phyloP scores from a whole-genome alignment of 2,329 filamentous ascomycete genomes.

The Xylaria sp. region DNA sequence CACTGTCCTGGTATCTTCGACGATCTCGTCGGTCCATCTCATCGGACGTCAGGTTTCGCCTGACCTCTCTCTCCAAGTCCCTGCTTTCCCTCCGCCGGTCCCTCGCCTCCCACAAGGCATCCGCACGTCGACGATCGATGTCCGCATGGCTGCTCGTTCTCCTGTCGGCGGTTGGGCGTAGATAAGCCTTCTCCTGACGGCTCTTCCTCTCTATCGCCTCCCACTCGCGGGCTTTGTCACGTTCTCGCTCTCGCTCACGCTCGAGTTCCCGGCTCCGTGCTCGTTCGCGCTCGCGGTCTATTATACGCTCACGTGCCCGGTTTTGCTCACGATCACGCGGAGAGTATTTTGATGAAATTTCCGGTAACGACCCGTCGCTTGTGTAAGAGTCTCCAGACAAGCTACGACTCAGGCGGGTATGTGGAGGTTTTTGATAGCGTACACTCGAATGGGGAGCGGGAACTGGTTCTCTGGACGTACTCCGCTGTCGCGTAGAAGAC shows the following conservation, averaged over 20 bases:
- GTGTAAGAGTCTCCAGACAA: slow-evolving; percentile 46
- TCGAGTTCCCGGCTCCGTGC: slow-evolving; percentile 43
- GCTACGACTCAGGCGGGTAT: slow-evolving; percentile 44
- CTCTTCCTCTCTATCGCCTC: slow-evolving; percentile 45
- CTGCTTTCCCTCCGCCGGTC: slow-evolving; percentile 44
- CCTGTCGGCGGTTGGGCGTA: slow-evolving; percentile 44
- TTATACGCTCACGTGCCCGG: slow-evolving; percentile 40
- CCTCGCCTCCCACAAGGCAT: slow-evolving; percentile 43
- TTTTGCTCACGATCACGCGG: slow-evolving; percentile 44
- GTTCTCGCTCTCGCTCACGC: slow-evolving; percentile 40
- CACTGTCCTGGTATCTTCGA: slow-evolving; percentile 44
- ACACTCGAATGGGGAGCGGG: slow-evolving; percentile 33
- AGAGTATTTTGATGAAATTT: slow-evolving; percentile 41
- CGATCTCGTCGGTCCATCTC: slow-evolving; percentile 47
- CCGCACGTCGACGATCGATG: slow-evolving; percentile 44
- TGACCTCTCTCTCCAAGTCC: slow-evolving; percentile 50
- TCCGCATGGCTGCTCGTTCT: slow-evolving; percentile 50
- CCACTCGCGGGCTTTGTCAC: slow-evolving; percentile 38
- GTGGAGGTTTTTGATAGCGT: slow-evolving; percentile 42
- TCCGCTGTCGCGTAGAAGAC: slow-evolving; percentile 46
- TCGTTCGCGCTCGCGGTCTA: slow-evolving; percentile 41
- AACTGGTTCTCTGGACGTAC: slow-evolving; percentile 46
- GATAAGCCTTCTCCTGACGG: slow-evolving; percentile 43
- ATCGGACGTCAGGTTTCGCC: slow-evolving; percentile 47
- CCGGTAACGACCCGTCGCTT: slow-evolving; percentile 46